Base-by-base conservation (phyloP, 2,329 filamentous ascomycete genomes). In the Tolypocladium ophioglossoides region DNA sequence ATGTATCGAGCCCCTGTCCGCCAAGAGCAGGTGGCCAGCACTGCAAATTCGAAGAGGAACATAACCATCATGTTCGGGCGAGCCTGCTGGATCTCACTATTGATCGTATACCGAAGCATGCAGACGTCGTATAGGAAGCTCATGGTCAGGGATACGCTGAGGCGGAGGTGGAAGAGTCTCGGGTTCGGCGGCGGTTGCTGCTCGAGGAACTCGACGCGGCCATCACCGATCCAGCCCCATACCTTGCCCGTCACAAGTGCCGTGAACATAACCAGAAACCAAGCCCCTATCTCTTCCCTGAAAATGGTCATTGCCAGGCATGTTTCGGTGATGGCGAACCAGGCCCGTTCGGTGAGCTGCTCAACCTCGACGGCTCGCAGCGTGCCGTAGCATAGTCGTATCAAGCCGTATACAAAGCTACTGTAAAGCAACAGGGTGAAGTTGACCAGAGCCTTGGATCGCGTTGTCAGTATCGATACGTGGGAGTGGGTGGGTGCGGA, bases 21-120 rank as follows among this genome's bases (percentile, higher is more conserved):
- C 52, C 84, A 76, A 1, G 92, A 95, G 52, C 85, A 85, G 11
- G 95, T 86, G 2, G 84, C 79, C 56, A 97, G 74, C 46, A 99
- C 85, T 39, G 92, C 91, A 66, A 97, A 97, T 69, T 99, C 94
- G 63, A 99, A 99, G 7, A 95, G 84, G 65, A 99, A 99, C 91
- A 99, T 97, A 58, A 99, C 91, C 91, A 97, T 99, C 88, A 99
- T 97, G 56, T 95, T 94, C 0, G 92, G 91, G n/a, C 87, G 80
- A 2, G 92, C 89, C 66, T 95, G 85, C 55, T 88, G 84, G 51
- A 96, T 84, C 35, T 97, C 91, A 0, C 87, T 89, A 32, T 84
- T 82, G 57, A 95, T 78, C 55, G 87, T 86, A 68, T 96, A 96
- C 50, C 79, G 79, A 59, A 96, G 83, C 72, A 99, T 84, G 67